A percentile compares a stretch with the other conserved stretches of the same genome.
These are phyloP conservation scores for Entomortierella chlamydospora DNA, from an alignment of 192 early-diverging fungal genomes.

Conservation along the genomic window DNA sequence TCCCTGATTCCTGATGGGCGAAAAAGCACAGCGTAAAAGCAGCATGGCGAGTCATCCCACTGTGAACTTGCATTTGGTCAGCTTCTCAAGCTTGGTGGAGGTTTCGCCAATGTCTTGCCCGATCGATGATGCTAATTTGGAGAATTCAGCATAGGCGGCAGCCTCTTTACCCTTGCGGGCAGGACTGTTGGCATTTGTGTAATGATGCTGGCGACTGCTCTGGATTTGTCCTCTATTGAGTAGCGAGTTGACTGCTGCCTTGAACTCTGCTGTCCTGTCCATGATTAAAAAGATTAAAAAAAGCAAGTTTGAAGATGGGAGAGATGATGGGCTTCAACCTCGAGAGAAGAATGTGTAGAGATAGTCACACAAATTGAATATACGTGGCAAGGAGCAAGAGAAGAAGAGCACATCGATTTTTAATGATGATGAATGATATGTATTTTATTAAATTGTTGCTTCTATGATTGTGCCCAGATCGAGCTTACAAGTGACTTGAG, in stretches of 20 bases:
- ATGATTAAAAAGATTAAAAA: constrained; percentile 5
- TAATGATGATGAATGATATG: too few relatives aligned
- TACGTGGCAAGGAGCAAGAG: too few relatives aligned
- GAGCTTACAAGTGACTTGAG: constrained; percentile 49
- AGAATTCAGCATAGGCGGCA: constrained; percentile 80
- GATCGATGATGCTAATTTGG: constrained; percentile 83
- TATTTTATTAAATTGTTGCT: not conserved
- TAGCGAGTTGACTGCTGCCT: constrained; percentile 83
- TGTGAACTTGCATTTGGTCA: constrained; percentile 72
- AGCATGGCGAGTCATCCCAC: not conserved
- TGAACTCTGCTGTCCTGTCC: constrained; percentile 91
- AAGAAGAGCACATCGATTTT: too few relatives aligned
- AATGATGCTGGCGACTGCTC: constrained; percentile 14
- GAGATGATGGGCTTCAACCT: not conserved
- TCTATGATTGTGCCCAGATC: constrained; percentile 41
- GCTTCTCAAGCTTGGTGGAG: constrained; percentile 82
- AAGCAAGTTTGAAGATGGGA: too few relatives aligned
- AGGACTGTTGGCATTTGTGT: constrained; percentile 8
- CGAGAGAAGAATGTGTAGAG: too few relatives aligned
- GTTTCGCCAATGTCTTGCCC: constrained; percentile 90
- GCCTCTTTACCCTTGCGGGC: constrained; percentile 36
- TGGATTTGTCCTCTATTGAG: constrained; percentile 57
- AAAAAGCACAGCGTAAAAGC: not conserved
- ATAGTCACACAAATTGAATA: too few relatives aligned
- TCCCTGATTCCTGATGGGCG: too few relatives aligned